Evolutionary conservation across 2,329 filamentous ascomycete species (phyloP).

Genomic region (Fusarium clavum): DNA sequence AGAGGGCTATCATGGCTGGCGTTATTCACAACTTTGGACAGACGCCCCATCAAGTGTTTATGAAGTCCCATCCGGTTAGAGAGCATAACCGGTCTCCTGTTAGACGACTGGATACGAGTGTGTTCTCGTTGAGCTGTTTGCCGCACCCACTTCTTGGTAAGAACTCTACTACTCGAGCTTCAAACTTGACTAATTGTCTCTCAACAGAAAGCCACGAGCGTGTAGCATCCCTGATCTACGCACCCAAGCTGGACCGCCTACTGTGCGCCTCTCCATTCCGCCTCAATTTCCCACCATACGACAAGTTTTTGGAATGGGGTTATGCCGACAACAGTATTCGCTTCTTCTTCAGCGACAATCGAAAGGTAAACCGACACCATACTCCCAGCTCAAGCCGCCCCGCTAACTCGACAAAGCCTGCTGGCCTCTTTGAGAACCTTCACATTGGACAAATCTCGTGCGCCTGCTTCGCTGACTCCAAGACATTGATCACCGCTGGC

Average conservation of each 20-base stretch:
- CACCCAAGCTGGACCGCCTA: constrained; percentile 82
- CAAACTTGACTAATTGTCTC: neutral
- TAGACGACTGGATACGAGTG: constrained; percentile 80
- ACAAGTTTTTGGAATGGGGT: constrained; percentile 96
- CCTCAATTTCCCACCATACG: constrained; percentile 89
- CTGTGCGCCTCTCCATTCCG: constrained; percentile 86
- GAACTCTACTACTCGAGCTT: constrained; percentile 7
- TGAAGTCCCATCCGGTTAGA: constrained; percentile 79
- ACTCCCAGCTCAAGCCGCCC: constrained; percentile 3
- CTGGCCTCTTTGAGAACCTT: constrained; percentile 92
- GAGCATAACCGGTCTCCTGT: constrained; percentile 74
- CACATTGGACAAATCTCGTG: constrained; percentile 91
- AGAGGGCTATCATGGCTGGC: constrained; percentile 88
- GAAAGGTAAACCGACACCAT: constrained; percentile 65
- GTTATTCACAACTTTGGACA: constrained; percentile 99
- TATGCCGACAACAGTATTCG: constrained; percentile 93
- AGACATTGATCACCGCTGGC: constrained; percentile 90
- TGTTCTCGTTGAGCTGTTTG: constrained; percentile 79
- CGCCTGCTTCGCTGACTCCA: constrained; percentile 87
- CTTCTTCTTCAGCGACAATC: constrained; percentile 87
- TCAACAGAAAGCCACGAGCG: constrained; percentile 75
- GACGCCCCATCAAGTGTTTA: constrained; percentile 94
- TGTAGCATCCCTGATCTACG: constrained; percentile 82
- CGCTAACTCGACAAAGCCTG: constrained; percentile 59
- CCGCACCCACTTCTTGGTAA: constrained; percentile 80